These are phyloP conservation scores for Tephrocybe sp. DNA, from an alignment of 768 basidiomycete species.

Conservation along the genomic window DNA sequence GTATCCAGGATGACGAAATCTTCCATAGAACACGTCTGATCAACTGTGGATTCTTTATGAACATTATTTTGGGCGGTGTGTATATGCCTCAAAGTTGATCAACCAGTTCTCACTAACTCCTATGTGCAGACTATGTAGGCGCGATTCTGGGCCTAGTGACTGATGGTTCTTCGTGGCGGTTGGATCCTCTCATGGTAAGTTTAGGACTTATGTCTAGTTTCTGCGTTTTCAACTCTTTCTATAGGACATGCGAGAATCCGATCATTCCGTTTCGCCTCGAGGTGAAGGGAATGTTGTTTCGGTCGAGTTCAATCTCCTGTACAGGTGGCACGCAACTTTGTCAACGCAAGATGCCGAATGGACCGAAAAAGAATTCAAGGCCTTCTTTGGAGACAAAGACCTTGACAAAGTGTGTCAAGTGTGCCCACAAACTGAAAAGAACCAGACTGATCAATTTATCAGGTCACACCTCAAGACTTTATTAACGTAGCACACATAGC, in stretches of 20 bases:
- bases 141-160: slow-evolving; percentile 69
- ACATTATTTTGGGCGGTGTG: slow-evolving; percentile 60
- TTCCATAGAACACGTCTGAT: slow-evolving; percentile 73
- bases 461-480: slow-evolving; percentile 41
- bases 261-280: slow-evolving; percentile 55
- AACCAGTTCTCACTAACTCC: neutral
- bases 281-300: slow-evolving; percentile 79
- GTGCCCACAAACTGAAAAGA: too few relatives aligned
- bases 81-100: neutral
- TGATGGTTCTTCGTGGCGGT: slow-evolving; percentile 64
- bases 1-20: slow-evolving; percentile 71
- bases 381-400: slow-evolving; percentile 41
- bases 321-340: slow-evolving; percentile 68
- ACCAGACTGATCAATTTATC: neutral
- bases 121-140: slow-evolving; percentile 64
- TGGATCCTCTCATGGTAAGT: slow-evolving; percentile 64
- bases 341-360: slow-evolving; percentile 56
- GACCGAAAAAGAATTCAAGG: slow-evolving; percentile 48
- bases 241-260: slow-evolving; percentile 51
- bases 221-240: neutral
- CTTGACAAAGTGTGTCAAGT: slow-evolving; percentile 39
- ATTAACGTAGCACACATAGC: slow-evolving; percentile 29
- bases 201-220: neutral
- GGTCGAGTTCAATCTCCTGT: slow-evolving; percentile 70
- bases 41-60: slow-evolving; percentile 72